Conservation (phyloP, 805 yeast species). For the Schwanniomyces sp. region DNA sequence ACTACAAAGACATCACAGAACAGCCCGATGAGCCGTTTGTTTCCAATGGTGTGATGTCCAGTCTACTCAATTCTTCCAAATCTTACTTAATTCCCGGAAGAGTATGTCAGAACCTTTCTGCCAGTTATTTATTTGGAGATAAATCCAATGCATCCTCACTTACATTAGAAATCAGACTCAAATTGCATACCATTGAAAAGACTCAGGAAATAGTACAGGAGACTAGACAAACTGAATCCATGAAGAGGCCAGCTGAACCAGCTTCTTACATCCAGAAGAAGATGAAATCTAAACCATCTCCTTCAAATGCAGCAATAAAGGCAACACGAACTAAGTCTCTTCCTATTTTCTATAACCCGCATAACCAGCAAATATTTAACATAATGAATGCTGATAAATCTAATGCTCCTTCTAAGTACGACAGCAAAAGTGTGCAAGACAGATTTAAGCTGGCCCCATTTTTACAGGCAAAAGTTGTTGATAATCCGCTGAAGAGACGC, state of each 20-base stretch:
- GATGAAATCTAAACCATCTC: constrained; percentile 2
- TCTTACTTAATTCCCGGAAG: constrained; percentile 46
- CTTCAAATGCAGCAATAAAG: constrained; percentile 26
- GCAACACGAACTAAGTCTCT: constrained; percentile 46
- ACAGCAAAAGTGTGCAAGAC: constrained; percentile 41
- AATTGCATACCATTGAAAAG: constrained; percentile 42
- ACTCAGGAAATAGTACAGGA: constrained; percentile 8
- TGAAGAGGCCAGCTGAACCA: constrained; percentile 9
- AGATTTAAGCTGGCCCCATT: constrained; percentile 48
- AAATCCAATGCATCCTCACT: constrained; percentile 38
- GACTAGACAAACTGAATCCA: constrained; percentile 4
- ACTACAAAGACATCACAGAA: constrained; percentile 46
- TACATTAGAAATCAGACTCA: constrained; percentile 57
- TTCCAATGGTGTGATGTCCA: constrained; percentile 39
- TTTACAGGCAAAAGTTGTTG: constrained; percentile 40
- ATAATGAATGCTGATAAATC: constrained; percentile 43
- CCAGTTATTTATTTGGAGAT: constrained; percentile 40
- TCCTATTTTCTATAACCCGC: constrained; percentile 40
- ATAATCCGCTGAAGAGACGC: constrained; percentile 32
- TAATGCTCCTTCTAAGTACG: constrained; percentile 37
- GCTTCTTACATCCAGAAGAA: constrained; percentile 11
- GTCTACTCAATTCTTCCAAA: constrained; percentile 23
- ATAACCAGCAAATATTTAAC: constrained; percentile 37
- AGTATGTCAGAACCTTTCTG: constrained; percentile 58
- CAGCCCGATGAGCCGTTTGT: constrained; percentile 51